Base-by-base conservation (phyloP, 345 rosid species). In the Salix purpurea region DNA sequence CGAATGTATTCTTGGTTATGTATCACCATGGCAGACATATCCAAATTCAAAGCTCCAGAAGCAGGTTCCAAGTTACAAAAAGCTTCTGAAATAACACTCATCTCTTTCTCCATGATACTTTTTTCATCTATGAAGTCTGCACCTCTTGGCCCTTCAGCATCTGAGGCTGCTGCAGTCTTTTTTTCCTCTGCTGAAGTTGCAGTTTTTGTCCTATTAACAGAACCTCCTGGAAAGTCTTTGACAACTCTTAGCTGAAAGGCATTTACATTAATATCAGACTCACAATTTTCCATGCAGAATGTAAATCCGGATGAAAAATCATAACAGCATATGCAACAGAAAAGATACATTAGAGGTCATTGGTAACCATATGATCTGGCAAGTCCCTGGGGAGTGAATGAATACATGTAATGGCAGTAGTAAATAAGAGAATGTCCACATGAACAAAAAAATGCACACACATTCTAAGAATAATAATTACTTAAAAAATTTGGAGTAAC, bases 181-280 rank as follows among this genome's bases (percentile, higher is more conserved):
- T 77, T 82, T 82, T 73, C 87, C 67, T 82, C 86, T 76, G 77
- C 88, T 73, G 79, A 71, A 40, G 69, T 81, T 85, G 72, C 74
- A 42, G 80, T 79, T 81, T 74, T 83, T 60, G 72, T 66, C 79
- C 52, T 77, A 65, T 36, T 68, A 83, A 74, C 81, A 76, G 90
- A 80, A 79, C 75, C 71, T 76, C 83, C 91, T 36, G 79, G 80
- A 77, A 87, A 81, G 78, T 88, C 89, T 85, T 80, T 86, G 82
- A 79, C 77, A 67, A 78, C 70, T 83, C 85, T 89, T 69, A 86
- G 78, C 92, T 89, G 91, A 86, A 89, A 88, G 61, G 76, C 30
- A 83, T 74, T 64, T 71, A 74, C 10, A 78, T 74, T 26, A 77
- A 75, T 75, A 79, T 66, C 76, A 80, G 76, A 73, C 72, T 76